Evolutionary conservation across 192 early-diverging fungal genomes (phyloP), one percentile per base, ranked within the genome.

Genomic region (Pilobolus umbonatus): DNA sequence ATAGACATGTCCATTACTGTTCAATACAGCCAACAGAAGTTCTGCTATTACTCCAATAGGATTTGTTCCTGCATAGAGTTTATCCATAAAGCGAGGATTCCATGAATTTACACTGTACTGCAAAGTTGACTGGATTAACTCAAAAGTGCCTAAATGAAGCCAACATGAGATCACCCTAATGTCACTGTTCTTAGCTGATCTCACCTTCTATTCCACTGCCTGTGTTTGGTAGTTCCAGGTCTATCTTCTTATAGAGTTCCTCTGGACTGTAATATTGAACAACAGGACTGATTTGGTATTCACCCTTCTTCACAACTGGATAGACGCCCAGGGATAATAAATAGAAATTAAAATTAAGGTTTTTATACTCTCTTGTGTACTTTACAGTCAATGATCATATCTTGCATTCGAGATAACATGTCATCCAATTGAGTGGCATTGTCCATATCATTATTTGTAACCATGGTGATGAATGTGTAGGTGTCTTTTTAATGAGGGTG

Each of bases 1-100:
- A 60, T 86, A 88, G 24, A 93, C 91, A 55, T 91, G 91, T 0
- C 77, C 69, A 67, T 93, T 93, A 56, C 78, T 79, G 72, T 93
- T 93, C 22, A 93, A 73, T 24, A 85, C 62, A 0, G 77, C 80
- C 30, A 86, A 60, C 14, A 91, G 70, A 3, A 89, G 60, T 64
- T 93, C 91, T 12, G 80, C 54, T 9, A 89, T 59, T 21, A 90
- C 81, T 12, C 89, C 91, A 52, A 89, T 80, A 7, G 88, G 86
- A 11, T 81, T 85, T 0, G 85, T 80, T 24, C 86, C 80, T 15
- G 91, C 81, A 57, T 91, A 93, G 4, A 93, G 77, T 47, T 91
- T 93, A 67, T 89, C 88, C 73, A 93, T 74, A 55, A 91, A 93
- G 22, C 83, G 61, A 5, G 82, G 78, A 65, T 83, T 87, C 77